These are phyloP conservation scores for Pyropia yezoensis DNA, from an alignment of 23 red algal genomes.

Conservation along the genomic window DNA sequence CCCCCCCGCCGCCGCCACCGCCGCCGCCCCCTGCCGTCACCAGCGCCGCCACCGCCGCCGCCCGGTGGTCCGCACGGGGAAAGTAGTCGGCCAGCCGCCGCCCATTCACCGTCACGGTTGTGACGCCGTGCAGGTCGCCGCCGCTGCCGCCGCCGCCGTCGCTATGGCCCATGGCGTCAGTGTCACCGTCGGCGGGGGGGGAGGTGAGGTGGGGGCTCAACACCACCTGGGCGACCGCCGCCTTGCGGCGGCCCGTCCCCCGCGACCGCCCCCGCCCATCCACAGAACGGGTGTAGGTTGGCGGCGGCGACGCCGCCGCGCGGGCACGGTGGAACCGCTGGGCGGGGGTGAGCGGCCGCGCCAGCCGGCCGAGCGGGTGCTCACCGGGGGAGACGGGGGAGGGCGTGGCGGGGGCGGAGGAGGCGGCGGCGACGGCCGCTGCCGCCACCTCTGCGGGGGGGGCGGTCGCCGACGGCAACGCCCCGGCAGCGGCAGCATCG, in stretches of 20 bases:
- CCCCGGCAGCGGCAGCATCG: too few relatives aligned
- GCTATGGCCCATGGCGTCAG: too few relatives aligned
- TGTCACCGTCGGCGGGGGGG: not conserved
- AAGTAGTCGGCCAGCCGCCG: conserved; percentile 71
- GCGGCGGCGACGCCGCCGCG: not conserved
- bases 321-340: too few relatives aligned
- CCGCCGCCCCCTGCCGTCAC: conserved; percentile 17
- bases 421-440: too few relatives aligned
- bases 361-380: too few relatives aligned
- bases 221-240: conserved; percentile 36
- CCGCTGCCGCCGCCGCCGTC: too few relatives aligned
- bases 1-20: not conserved
- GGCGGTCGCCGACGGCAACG: too few relatives aligned
- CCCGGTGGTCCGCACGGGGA: conserved; percentile 61
- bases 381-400: too few relatives aligned
- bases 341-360: too few relatives aligned
- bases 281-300: conserved; percentile 17
- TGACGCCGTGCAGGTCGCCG: not conserved
- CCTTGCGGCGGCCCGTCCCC: conserved; percentile 51
- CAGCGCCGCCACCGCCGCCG: conserved; percentile 40
- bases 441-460: too few relatives aligned
- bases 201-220: conserved; percentile 1
- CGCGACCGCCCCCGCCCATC: conserved; percentile 40
- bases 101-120: conserved; percentile 21
- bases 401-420: too few relatives aligned